phyloP scores from a whole-genome alignment of 176 grass and related monocot species.

The Coix lacrymajobi region DNA sequence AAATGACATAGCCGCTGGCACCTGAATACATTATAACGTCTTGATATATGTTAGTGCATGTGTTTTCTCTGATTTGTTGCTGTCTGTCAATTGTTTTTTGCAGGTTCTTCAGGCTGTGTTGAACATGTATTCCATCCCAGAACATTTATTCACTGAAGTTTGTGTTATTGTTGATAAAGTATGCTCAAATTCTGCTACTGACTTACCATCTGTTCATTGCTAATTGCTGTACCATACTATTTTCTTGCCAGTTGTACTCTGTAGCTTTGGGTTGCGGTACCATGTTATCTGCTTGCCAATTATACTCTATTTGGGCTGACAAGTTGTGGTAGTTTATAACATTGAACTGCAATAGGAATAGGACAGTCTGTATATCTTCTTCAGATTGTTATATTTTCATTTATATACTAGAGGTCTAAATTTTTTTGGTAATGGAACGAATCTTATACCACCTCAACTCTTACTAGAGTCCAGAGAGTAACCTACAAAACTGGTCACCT shows the following conservation, averaged over 20 bases:
- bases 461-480: background rate
- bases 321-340: background rate
- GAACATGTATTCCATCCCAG: conserved; percentile 60
- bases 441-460: background rate
- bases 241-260: background rate
- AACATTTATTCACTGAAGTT: conserved; percentile 66
- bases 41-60: background rate
- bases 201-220: background rate
- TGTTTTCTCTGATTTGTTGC: background rate
- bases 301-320: background rate
- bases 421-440: background rate
- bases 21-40: background rate
- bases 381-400: background rate
- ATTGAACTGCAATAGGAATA: background rate
- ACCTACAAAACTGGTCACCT: background rate
- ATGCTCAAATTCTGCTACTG: background rate
- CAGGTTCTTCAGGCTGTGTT: conserved; percentile 86
- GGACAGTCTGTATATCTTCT: background rate
- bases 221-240: background rate
- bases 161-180: conserved; percentile 91
- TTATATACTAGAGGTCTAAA: background rate
- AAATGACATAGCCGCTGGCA: background rate
- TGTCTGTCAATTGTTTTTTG: conserved; percentile 20
- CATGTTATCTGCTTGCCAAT: background rate
- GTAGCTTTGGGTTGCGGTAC: background rate